Evolutionary conservation across 306 rosid genomes (phyloP).

Genomic region (Castanea sativa): DNA sequence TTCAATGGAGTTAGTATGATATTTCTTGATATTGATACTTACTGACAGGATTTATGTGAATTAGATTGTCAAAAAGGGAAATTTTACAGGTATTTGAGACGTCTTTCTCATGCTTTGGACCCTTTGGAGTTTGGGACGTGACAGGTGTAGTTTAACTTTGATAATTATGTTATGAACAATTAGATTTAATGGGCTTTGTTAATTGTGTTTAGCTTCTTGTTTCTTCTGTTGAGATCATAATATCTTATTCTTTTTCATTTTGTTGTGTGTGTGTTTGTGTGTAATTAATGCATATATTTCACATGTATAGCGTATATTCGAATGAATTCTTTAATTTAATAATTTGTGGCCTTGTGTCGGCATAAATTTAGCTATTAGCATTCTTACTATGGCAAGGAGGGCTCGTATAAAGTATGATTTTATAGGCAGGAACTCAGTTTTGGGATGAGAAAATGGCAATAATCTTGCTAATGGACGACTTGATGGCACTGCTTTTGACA

Average conservation of each 20-base stretch:
- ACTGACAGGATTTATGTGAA: no score
- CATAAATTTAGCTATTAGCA: slow-evolving; percentile 14
- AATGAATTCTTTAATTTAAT: background rate
- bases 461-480: slow-evolving; percentile 82
- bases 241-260: background rate
- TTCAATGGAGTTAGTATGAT: no score
- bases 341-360: background rate
- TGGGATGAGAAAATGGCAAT: slow-evolving; percentile 96
- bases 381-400: slow-evolving; percentile 20
- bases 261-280: no score
- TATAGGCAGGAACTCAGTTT: slow-evolving; percentile 96
- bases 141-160: background rate
- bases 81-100: no score
- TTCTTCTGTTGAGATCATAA: background rate
- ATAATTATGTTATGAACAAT: background rate
- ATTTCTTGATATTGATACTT: no score
- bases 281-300: no score
- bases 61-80: no score
- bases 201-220: background rate
- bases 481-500: slow-evolving; percentile 83
- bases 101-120: no score
- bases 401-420: slow-evolving; percentile 8
- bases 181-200: background rate
- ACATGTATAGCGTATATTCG: background rate
- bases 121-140: no score